phyloP scores from a whole-genome alignment of 1,139 yeast species.

The Yarrowia galli region DNA sequence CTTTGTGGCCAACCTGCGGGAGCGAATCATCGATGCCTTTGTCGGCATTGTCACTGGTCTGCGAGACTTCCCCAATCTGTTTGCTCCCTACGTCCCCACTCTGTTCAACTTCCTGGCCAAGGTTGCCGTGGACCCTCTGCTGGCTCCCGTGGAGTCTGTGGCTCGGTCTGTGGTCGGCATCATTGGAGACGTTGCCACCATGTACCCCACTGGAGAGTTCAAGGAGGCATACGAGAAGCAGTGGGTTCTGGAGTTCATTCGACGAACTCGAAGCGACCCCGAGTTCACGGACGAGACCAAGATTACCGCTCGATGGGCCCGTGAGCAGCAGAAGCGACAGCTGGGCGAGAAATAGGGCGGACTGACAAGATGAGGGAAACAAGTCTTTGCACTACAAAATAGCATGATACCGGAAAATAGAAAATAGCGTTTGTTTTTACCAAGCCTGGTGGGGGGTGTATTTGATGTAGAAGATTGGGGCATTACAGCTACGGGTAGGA shows the following conservation, averaged over 20 bases:
- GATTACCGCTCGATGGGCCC: constrained; percentile 96
- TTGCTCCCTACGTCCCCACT: constrained; percentile 69
- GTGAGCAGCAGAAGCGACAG: constrained; percentile 80
- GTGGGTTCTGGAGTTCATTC: constrained; percentile 82
- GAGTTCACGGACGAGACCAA: constrained; percentile 69
- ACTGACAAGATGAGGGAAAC: constrained; percentile 6
- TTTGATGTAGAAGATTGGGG: too few relatives aligned
- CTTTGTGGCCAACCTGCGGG: constrained; percentile 74
- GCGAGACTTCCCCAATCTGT: constrained; percentile 68
- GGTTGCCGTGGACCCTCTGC: constrained; percentile 65
- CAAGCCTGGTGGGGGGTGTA: too few relatives aligned
- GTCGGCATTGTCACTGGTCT: constrained; percentile 94
- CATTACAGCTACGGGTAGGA: too few relatives aligned
- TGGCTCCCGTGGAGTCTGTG: constrained; percentile 68
- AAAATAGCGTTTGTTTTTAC: constrained; percentile 19
- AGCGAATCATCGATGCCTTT: constrained; percentile 90
- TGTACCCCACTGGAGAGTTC: constrained; percentile 79
- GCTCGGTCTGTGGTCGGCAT: constrained; percentile 85
- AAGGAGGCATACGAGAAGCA: constrained; percentile 68
- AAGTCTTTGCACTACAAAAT: constrained; percentile 26
- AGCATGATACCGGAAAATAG: constrained; percentile 38
- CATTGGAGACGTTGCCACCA: constrained; percentile 89
- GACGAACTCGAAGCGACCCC: constrained; percentile 70
- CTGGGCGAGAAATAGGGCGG: constrained; percentile 41
- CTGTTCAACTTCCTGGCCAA: constrained; percentile 73